Evolutionary conservation across 257 asterid genomes (phyloP).

Genomic region (Plantago elongata): DNA sequence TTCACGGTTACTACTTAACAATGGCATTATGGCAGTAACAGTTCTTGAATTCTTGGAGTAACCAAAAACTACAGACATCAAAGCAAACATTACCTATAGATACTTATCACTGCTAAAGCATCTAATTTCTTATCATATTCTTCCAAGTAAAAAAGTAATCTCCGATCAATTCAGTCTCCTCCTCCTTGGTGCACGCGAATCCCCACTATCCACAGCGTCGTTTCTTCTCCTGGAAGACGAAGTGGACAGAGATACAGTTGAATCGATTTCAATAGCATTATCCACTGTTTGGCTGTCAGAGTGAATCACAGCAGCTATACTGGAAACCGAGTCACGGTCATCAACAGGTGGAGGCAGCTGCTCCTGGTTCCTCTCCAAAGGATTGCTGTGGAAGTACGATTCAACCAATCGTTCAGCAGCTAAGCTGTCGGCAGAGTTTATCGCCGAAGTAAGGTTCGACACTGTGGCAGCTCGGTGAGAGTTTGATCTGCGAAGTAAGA

Average conservation of each 20-base stretch:
- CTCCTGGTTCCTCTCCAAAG: conserved; percentile 47
- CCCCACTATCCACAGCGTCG: conserved; percentile 80
- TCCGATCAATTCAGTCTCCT: conserved; percentile 56
- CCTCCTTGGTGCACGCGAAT: conserved; percentile 91
- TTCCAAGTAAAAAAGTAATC: conserved; percentile 8
- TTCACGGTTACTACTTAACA: conserved; percentile 8
- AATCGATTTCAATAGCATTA: conserved; percentile 80
- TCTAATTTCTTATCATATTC: conserved; percentile 19
- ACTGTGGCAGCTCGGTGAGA: conserved; percentile 56
- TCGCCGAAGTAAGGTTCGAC: conserved; percentile 37
- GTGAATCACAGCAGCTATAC: conserved; percentile 96
- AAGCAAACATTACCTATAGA: conserved; percentile 6
- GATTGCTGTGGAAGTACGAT: conserved; percentile 47
- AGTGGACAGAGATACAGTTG: conserved; percentile 74
- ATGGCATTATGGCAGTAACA: conserved; percentile 12
- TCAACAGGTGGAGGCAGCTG: conserved; percentile 44
- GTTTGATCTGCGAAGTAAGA: conserved; percentile 56
- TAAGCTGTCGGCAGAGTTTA: conserved; percentile 50
- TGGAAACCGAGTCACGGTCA: conserved; percentile 86
- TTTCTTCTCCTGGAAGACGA: conserved; percentile 82
- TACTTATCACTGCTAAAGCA: neutral
- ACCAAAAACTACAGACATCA: conserved; percentile 13
- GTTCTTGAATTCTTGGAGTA: conserved; percentile 6
- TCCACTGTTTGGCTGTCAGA: conserved; percentile 94
- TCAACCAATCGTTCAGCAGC: conserved; percentile 59